phyloP scores from a whole-genome alignment of 352 stramenopile species.

The Phytopythium chamaehyphon region DNA sequence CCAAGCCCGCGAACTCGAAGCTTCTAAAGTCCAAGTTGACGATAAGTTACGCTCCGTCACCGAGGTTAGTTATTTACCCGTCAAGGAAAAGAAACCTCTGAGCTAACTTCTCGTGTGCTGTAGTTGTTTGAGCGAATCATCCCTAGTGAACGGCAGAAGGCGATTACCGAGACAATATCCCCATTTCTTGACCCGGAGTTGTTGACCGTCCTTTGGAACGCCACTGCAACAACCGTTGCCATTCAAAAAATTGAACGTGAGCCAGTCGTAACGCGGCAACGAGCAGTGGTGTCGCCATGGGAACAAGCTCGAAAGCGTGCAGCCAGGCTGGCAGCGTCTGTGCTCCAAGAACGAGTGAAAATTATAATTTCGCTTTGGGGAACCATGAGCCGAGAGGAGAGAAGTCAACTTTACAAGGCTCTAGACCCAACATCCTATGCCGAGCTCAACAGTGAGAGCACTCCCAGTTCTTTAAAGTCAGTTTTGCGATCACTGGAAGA shows the following conservation, averaged over 20 bases:
- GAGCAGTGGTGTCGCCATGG: conserved; percentile 4
- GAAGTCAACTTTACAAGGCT: conserved; percentile 26
- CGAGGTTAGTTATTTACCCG: no score
- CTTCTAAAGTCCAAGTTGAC: conserved; percentile 20
- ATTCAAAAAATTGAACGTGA: conserved; percentile 11
- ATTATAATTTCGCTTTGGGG: conserved; percentile 49
- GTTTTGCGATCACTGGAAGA: conserved; percentile 53
- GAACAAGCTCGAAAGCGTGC: conserved; percentile 32
- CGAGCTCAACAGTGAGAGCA: conserved; percentile 4
- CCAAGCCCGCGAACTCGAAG: conserved; percentile 17
- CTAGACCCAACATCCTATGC: conserved; percentile 13
- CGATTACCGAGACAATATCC: conserved; percentile 37
- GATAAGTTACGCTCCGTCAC: conserved; percentile 22
- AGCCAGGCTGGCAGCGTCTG: conserved; percentile 33
- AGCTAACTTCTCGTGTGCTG: no score
- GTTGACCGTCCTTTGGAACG: conserved; percentile 61
- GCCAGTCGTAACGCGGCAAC: conserved; percentile 4
- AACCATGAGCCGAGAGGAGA: conserved; percentile 49
- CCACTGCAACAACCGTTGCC: conserved; percentile 26
- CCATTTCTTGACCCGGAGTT: conserved; percentile 55
- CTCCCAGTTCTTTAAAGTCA: conserved; percentile 23
- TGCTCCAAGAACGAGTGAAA: conserved; percentile 60
- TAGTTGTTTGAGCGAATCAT: conserved; percentile 35
- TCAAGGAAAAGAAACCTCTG: no score
- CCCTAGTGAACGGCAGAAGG: conserved; percentile 14